phyloP scores from a whole-genome alignment of 2,329 filamentous ascomycete species.

The Lojkania enalia region DNA sequence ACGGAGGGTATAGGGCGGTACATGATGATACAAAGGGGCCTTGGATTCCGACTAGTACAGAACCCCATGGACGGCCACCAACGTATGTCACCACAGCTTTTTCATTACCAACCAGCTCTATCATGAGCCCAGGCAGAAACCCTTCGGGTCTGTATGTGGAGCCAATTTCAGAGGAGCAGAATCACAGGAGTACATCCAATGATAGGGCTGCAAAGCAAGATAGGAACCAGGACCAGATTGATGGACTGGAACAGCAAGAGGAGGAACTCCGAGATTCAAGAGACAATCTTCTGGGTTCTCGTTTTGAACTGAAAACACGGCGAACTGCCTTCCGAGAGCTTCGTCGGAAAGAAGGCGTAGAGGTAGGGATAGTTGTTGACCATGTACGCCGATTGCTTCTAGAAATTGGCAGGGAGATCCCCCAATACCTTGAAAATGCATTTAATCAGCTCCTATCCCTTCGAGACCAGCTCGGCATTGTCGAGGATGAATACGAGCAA shows the following conservation, averaged over 20 bases:
- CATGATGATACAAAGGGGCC: too few species aligned
- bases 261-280: not conserved
- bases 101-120: not conserved
- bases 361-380: not conserved
- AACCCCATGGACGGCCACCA: too few species aligned
- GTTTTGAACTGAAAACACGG: not conserved
- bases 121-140: not conserved
- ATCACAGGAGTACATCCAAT: not conserved
- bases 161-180: not conserved
- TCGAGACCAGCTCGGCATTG: not conserved
- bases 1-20: too few species aligned
- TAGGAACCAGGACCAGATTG: not conserved
- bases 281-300: not conserved
- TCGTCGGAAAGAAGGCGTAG: not conserved
- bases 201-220: not conserved
- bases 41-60: too few species aligned
- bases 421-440: not conserved
- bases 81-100: too few species aligned
- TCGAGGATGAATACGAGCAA: not conserved
- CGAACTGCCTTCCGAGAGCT: not conserved
- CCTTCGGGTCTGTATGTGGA: not conserved
- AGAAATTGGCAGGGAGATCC: not conserved
- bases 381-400: not conserved
- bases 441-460: not conserved
- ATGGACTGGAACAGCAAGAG: not conserved